These are phyloP conservation scores for Cytospora leucostoma DNA, from an alignment of 2,329 filamentous ascomycete genomes.

Conservation along the genomic window DNA sequence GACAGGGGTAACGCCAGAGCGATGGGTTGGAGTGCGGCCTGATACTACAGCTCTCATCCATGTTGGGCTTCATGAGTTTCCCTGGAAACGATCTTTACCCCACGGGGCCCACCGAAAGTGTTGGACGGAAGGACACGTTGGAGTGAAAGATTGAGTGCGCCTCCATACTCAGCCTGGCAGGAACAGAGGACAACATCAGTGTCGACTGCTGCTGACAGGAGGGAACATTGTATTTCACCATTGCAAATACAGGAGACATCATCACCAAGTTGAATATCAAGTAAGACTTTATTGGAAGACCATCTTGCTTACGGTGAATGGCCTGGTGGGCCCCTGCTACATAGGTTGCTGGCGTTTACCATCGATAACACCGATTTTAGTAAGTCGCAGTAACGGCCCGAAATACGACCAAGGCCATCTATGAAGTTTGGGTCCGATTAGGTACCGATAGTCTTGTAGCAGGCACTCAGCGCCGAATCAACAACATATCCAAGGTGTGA, in stretches of 20 bases:
- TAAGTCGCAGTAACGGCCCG: slow-evolving; percentile 38
- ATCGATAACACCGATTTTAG: slow-evolving; percentile 32
- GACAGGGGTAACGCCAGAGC: slow-evolving; percentile 30
- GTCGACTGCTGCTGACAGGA: background rate
- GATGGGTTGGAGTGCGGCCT: slow-evolving; percentile 46
- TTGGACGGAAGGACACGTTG: slow-evolving; percentile 45
- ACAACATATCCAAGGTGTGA: slow-evolving; percentile 36
- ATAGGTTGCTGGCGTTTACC: slow-evolving; percentile 33
- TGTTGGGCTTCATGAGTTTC: slow-evolving; percentile 46
- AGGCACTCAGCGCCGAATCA: slow-evolving; percentile 38
- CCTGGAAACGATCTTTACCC: slow-evolving; percentile 43
- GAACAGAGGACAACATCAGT: background rate
- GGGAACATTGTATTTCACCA: slow-evolving; percentile 41
- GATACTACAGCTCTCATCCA: slow-evolving; percentile 57
- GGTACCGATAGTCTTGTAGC: slow-evolving; percentile 40
- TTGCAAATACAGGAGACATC: slow-evolving; percentile 46
- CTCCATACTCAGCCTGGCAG: slow-evolving; percentile 28
- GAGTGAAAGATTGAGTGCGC: slow-evolving; percentile 44
- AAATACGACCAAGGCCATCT: slow-evolving; percentile 41
- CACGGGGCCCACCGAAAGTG: slow-evolving; percentile 49
- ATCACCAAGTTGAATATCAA: slow-evolving; percentile 38
- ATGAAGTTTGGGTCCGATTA: slow-evolving; percentile 42
- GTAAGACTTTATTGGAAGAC: slow-evolving; percentile 38
- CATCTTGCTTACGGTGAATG: slow-evolving; percentile 43
- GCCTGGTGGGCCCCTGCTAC: slow-evolving; percentile 37